Conservation (phyloP, 2,329 filamentous ascomycete species). For the Phoma herbarum region DNA sequence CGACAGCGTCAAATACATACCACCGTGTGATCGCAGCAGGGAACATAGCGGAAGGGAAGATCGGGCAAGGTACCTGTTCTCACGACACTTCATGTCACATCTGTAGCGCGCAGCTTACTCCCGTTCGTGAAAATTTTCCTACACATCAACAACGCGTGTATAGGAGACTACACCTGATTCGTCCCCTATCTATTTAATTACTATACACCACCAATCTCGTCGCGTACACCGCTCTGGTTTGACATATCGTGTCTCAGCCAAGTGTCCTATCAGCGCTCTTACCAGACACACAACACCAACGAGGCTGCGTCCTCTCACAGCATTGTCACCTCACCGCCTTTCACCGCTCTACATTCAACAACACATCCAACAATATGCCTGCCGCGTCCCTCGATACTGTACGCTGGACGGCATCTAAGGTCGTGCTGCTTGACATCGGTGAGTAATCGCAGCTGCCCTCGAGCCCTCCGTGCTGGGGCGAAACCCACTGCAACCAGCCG, state of each 20-base stretch:
- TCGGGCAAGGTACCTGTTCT: conserved; percentile 12
- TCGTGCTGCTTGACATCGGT: conserved; percentile 68
- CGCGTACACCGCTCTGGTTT: conserved; percentile 41
- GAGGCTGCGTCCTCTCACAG: conserved; percentile 27
- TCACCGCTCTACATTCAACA: conserved; percentile 36
- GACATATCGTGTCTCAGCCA: conserved; percentile 31
- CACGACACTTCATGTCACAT: conserved; percentile 16
- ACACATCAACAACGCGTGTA: conserved; percentile 25
- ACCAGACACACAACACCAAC: conserved; percentile 34
- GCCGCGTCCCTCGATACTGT: conserved; percentile 36
- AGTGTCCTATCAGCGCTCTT: conserved; percentile 41
- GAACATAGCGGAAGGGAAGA: conserved; percentile 7
- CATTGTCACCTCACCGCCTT: conserved; percentile 46
- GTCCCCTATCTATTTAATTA: conserved; percentile 19
- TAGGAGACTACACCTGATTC: conserved; percentile 20
- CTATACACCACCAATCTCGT: conserved; percentile 33
- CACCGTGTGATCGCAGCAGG: conserved; percentile 23
- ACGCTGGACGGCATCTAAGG: conserved; percentile 53
- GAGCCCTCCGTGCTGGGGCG: conserved; percentile 25
- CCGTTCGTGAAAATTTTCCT: conserved; percentile 33
- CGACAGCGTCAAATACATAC: conserved; percentile 14
- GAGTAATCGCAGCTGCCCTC: conserved; percentile 45
- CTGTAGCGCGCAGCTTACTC: conserved; percentile 24
- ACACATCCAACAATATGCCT: conserved; percentile 38
- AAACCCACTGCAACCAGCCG: conserved; percentile 33